phyloP scores from a whole-genome alignment of 192 early-diverging fungal species.

The Podila horticola region DNA sequence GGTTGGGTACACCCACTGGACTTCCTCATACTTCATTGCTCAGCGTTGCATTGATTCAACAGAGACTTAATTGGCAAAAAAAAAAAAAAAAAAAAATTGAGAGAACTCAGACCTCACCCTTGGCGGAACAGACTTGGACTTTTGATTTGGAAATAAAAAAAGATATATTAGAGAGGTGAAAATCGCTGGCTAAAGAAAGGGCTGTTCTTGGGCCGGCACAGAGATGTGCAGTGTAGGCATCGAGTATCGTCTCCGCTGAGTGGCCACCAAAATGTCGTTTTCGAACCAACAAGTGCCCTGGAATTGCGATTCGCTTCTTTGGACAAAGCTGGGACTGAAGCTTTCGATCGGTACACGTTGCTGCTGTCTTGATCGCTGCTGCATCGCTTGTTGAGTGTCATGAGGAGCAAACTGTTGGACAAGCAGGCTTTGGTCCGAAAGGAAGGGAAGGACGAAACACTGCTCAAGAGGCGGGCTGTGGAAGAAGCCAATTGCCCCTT shows the following conservation, averaged over 20 bases:
- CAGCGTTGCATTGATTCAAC: no score
- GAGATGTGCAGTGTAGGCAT: conserved; percentile 2
- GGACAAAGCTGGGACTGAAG: background rate
- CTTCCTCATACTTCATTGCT: no score
- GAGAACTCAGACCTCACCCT: no score
- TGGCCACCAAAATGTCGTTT: background rate
- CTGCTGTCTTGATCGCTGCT: background rate
- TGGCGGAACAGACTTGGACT: no score
- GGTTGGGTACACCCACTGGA: no score
- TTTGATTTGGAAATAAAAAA: no score
- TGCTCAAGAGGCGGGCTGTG: background rate
- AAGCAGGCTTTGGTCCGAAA: background rate
- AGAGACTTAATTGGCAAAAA: no score
- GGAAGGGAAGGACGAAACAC: background rate
- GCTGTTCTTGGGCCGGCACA: background rate
- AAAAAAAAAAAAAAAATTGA: no score
- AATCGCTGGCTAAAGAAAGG: no score
- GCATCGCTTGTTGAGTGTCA: no score
- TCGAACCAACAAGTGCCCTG: no score
- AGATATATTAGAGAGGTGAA: no score
- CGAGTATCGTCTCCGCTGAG: background rate
- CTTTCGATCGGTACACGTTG: background rate
- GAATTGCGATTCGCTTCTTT: conserved; percentile 3
- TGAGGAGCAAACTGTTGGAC: background rate
- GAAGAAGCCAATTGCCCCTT: background rate